Base-by-base conservation (phyloP, 1,284 basidiomycete genomes). In the Leccinum huronense region DNA sequence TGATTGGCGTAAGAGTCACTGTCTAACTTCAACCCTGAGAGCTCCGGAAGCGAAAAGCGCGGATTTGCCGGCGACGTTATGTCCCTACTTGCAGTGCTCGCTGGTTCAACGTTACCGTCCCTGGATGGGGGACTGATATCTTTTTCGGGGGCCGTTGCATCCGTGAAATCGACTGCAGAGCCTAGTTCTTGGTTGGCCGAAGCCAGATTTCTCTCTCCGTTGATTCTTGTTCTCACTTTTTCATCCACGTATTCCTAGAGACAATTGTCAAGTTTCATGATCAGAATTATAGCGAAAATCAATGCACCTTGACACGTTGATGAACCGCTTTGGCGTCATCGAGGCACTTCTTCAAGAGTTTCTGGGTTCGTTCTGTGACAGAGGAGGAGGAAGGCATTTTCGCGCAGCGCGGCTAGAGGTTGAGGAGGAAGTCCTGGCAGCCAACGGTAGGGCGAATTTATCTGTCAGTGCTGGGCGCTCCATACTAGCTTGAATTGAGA, bases 301-400 rank as follows among this genome's bases (percentile, higher is more conserved):
- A 5, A 51, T 63, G 55, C 8, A 59, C 69, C 16, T 36, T 68
- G 8, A 70, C 33, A 14, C 62, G 65, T 40, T 40, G 38, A 27
- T 2, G 58, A 19, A 72, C 61, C 4, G 5, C 59, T 33, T 61
- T 27, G 0, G 69, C 61, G 3, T 60, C 61, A 31, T 63, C 16
- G 19, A 63, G 63, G 36, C 42, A 63, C 53, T 45, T 61, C 9
- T 0, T n/a, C 42, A 70, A 38, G 3, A 57, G 2, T 0, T 57
- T 42, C 3, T 68, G 62, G 0, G 58, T 19, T 58, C 59, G 55
- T 27, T 42, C 48, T 5, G 14, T 58, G 27, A 51, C 9, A 23
- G 60, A 51, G 13, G 68, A 59, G 33, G 56, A 59, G 33, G 56
- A 68, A 1, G 36, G 48, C 71, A 70, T 73, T 19, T 63, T 36